phyloP scores from a whole-genome alignment of 2,329 filamentous ascomycete species.

The Coniochaeta sp. region DNA sequence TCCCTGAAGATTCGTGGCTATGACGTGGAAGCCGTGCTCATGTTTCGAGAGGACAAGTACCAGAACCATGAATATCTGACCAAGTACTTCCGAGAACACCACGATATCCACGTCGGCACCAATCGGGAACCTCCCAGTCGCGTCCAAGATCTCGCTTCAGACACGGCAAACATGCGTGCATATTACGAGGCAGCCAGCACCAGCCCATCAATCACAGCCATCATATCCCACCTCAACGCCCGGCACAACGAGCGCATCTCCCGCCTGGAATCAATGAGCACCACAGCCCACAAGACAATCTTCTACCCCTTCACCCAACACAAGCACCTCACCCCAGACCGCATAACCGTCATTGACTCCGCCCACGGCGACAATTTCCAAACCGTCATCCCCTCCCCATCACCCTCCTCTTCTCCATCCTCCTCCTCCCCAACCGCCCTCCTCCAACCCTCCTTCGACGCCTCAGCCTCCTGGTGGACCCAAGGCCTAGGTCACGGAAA shows the following conservation, averaged over 20 bases:
- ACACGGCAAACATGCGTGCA: constrained; percentile 48
- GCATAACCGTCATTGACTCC: constrained; percentile 72
- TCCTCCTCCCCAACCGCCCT: constrained; percentile 28
- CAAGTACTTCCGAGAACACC: constrained; percentile 57
- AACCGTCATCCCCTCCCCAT: constrained; percentile 25
- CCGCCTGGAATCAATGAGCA: constrained; percentile 53
- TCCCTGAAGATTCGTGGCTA: constrained; percentile 73
- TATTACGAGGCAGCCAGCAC: constrained; percentile 50
- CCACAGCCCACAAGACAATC: constrained; percentile 55
- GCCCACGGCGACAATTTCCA: constrained; percentile 76
- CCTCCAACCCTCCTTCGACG: constrained; percentile 67
- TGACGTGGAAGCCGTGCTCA: constrained; percentile 61
- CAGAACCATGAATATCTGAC: constrained; percentile 61
- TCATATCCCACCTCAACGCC: constrained; percentile 44
- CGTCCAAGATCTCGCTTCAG: constrained; percentile 30
- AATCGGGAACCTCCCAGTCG: constrained; percentile 53
- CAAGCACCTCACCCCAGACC: constrained; percentile 49
- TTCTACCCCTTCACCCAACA: constrained; percentile 92
- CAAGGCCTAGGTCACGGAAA: constrained; percentile 80
- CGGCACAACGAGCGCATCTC: constrained; percentile 50
- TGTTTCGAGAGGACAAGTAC: constrained; percentile 62
- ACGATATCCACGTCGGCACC: constrained; percentile 48
- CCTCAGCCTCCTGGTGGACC: constrained; percentile 87
- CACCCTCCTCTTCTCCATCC: constrained; percentile 4
- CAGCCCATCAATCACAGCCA: not conserved